Conservation (phyloP, 2,329 filamentous ascomycete species). For the Madurella mycetomatis region DNA sequence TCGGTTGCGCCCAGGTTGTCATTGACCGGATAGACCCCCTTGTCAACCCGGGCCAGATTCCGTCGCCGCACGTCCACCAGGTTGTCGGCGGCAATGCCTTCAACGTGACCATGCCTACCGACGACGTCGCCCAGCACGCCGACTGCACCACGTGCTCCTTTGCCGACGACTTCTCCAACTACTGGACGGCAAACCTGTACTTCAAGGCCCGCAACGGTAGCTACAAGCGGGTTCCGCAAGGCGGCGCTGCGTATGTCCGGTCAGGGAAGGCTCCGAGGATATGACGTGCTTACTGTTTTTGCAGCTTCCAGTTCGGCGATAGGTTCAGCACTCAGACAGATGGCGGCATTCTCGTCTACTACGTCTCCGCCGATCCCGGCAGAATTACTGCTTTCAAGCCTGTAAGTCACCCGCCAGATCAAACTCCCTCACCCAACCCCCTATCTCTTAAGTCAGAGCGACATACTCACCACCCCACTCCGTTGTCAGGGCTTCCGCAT, state of each 20-base stretch:
- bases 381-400: constrained; percentile 44
- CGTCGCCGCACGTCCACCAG: constrained; percentile 52
- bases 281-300: not conserved
- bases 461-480: constrained; percentile 21
- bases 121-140: constrained; percentile 33
- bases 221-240: constrained; percentile 37
- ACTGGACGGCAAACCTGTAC: constrained; percentile 35
- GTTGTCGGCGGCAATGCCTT: constrained; percentile 49
- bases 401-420: constrained; percentile 31
- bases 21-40: constrained; percentile 38
- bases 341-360: constrained; percentile 44
- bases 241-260: constrained; percentile 47
- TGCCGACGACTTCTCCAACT: constrained; percentile 34
- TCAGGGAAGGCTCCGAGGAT: no score
- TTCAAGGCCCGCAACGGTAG: constrained; percentile 34
- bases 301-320: constrained; percentile 38
- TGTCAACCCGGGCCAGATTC: constrained; percentile 41
- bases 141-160: constrained; percentile 40
- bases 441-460: not conserved
- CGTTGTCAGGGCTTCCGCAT: constrained; percentile 44
- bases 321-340: constrained; percentile 39
- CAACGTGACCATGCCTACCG: constrained; percentile 40
- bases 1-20: constrained; percentile 46
- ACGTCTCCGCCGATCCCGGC: constrained; percentile 39
- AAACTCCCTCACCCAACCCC: constrained; percentile 43